Evolutionary conservation across 345 rosid species (phyloP), one percentile per base, ranked within the genome.

Genomic region (Camelina neglecta): DNA sequence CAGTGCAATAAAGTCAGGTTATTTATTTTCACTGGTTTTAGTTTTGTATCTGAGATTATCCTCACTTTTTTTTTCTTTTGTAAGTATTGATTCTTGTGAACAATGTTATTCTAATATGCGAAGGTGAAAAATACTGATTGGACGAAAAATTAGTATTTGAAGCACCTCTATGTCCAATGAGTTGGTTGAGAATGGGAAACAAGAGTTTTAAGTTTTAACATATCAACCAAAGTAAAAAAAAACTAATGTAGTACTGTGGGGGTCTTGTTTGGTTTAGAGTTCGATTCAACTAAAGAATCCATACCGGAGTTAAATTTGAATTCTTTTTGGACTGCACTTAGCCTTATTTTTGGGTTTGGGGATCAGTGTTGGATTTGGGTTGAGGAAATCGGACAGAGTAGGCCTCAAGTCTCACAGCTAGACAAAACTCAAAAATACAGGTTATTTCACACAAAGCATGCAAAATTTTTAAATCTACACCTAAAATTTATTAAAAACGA

Each of bases 1-100:
- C 18, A 75, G 12, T 23, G 26, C 61, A 67, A 59, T 67, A 74
- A 74, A 35, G 60, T 3, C 41, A 23, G 67, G 61, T 67, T 67
- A 50, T 44, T 59, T 49, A 50, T 41, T 23, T 47, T 11, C 65
- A 38, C 23, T 60, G 18, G 62, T 26, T 26, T 57, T 15, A 13
- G 21, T 24, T 35, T 53, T 54, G 39, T 29, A 42, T 20, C n/a
- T 7, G 4, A n/a, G 9, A 6, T 23, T 45, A 6, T 62, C 26
- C 7, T 3, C 2, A 29, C 31, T 29, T 3, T 26, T 26, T 26
- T 24, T 24, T 29, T 7, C 11, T 2, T 26, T 36, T 38, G 12
- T 42, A 45, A 71, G 39, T 60, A 21, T 42, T 15, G 49, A 49
- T 10, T 56, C 29, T 55, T 41, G 60, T 58, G 20, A 45, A 70